Evolutionary conservation across 2,329 filamentous ascomycete species (phyloP), one percentile per base, ranked within the genome.

Genomic region (Aspergillus spinulosporus): DNA sequence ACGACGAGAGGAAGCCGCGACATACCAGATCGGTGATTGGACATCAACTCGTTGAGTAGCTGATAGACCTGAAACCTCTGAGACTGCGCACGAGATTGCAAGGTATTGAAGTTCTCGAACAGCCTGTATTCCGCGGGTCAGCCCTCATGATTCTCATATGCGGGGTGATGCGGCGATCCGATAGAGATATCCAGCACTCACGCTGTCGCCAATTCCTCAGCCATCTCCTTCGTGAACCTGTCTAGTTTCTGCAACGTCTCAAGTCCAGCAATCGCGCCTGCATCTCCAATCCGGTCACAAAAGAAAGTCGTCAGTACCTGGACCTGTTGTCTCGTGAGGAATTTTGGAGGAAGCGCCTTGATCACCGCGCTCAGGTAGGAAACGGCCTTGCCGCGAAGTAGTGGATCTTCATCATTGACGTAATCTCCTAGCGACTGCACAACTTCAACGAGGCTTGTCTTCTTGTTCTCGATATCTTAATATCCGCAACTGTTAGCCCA

Each of bases 401-500:
- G 77, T 21, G 78, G 76, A 72, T 88, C 84, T 64, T 87, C 84
- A 68, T 86, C 83, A 62, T 87, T 88, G 66, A 88, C 80, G 63
- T 87, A 88, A 68, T 87, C 84, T 15, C 84, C 83, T 32, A 88
- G 75, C 44, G 83, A 84, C 66, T 86, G 83, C 53, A 88, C 82
- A 48, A 88, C 73, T 52, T 82, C 80, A 54, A 88, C 78, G 34
- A 88, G 76, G 63, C 83, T 86, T 51, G 82, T 75, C 63, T 86
- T 76, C 62, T 82, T 84, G 64, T 72, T 77, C 66, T 85, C 80
- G 58, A 88, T 75, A 69, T 81, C 83, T 86, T 49, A 53, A 40
- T 12, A 9, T 42, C 31, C 51, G 26, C 39, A 40, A 48, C 60
- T 40, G 50, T 62, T 51, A 62, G 64, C 62, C 62, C 56, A 52